Evolutionary conservation across 768 basidiomycete genomes (phyloP).

Genomic region (Coprinopsis strossmayeri): DNA sequence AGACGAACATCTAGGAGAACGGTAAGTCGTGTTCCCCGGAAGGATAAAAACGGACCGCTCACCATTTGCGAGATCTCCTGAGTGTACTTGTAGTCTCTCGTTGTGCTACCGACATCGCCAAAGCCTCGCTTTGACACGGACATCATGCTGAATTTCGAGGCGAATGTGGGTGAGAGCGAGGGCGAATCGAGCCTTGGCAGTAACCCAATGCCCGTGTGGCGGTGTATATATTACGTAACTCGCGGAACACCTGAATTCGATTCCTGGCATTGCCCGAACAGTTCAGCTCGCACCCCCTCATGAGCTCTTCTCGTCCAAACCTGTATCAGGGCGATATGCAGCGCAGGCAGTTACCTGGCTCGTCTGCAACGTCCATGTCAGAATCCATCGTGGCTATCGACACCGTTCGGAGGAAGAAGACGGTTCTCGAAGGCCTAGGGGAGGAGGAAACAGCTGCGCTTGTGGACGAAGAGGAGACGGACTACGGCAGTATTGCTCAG

Average conservation of each 20-base stretch:
- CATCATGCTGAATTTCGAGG: slow-evolving; percentile 9
- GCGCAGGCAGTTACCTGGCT: slow-evolving; percentile 2
- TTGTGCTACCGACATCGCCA: slow-evolving; percentile 8
- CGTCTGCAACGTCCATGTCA: slow-evolving; percentile 17
- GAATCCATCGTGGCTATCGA: slow-evolving; percentile 33
- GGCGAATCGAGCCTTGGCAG: too few relatives aligned
- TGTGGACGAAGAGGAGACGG: slow-evolving; percentile 23
- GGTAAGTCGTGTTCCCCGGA: neutral
- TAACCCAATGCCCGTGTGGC: too few relatives aligned
- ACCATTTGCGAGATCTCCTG: slow-evolving; percentile 96
- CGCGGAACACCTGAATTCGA: neutral
- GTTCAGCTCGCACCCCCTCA: neutral
- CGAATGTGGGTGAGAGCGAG: neutral
- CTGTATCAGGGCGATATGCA: slow-evolving; percentile 5
- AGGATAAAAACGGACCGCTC: slow-evolving; percentile 5
- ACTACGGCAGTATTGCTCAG: slow-evolving; percentile 22
- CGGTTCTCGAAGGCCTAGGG: slow-evolving; percentile 6
- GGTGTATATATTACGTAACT: neutral
- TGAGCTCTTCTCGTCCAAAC: slow-evolving; percentile 9
- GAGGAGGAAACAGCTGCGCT: slow-evolving; percentile 27
- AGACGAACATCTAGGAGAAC: slow-evolving; percentile 81
- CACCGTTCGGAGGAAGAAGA: slow-evolving; percentile 12
- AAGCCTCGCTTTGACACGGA: slow-evolving; percentile 9
- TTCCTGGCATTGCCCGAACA: neutral
- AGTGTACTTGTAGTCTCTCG: slow-evolving; percentile 77